Evolutionary conservation across 139 green algal species (phyloP), one percentile per base, ranked within the genome.

Genomic region (Desmodesmus armatus): DNA sequence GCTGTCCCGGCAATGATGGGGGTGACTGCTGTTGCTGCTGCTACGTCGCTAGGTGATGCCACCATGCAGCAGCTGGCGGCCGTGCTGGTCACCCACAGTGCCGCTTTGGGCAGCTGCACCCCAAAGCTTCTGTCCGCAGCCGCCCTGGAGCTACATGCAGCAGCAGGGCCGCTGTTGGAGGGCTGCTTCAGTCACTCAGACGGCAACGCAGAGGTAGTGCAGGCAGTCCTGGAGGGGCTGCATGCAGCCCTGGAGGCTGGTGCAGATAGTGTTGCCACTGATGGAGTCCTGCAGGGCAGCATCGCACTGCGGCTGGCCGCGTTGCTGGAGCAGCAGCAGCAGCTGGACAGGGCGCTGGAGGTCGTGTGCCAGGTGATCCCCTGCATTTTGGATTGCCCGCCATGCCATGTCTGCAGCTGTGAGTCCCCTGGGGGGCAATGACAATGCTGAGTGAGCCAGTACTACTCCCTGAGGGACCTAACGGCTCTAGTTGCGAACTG

Each of bases 271-370:
- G 62, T 88, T 3, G 67, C 90, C 39, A 87, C 89, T 74, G 90
- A 93, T 65, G 82, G 78, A 2, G 29, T 89, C 53, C 84, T 90
- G 39, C 82, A 88, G 0, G 76, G 76, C 37, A 65, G 43, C 5
- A 44, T 78, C 7, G 85, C 87, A 40, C 49, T 92, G 1, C 91
- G 91, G 87, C 85, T 92, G 58, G 88, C 49, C 35, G 53, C 91
- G 85, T 84, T 93, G 74, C 87, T 92, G 58, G 88, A 90, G 75
- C 84, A 87, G 80, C 25, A 71, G 27, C 67, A 43, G 35, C 37
- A 75, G 65, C 80, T 87, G 37, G 7, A 44, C 31, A 13, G 5
- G 17, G 84, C 79, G 0, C 70, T 25, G 55, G 47, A 66, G 11
- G 73, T 88, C n/a, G 43, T 89, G 31, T 11, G 84, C 62, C 84